phyloP scores from a whole-genome alignment of 352 stramenopile genomes.

The Pythium utonaiense region DNA sequence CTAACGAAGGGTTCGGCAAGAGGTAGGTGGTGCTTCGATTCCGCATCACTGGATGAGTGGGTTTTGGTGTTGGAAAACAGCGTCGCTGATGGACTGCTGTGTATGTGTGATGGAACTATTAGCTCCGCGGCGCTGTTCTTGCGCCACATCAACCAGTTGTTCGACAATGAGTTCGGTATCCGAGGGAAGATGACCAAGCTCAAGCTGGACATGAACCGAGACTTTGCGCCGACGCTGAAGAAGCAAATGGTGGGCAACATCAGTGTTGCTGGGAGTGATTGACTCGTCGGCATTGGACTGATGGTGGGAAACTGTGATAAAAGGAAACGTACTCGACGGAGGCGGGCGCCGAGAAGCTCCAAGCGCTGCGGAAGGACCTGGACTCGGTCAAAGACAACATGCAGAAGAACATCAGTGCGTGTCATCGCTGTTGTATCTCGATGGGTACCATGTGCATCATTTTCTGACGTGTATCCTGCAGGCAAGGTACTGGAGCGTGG shows the following conservation, averaged over 20 bases:
- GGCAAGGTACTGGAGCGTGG: slow-evolving; percentile 81
- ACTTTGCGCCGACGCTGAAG: slow-evolving; percentile 80
- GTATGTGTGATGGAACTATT: no score
- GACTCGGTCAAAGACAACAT: slow-evolving; percentile 76
- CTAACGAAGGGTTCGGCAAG: slow-evolving; percentile 75
- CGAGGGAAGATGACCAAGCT: slow-evolving; percentile 86
- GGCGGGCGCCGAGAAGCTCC: slow-evolving; percentile 67
- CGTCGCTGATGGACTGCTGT: no score
- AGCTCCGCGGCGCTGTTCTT: slow-evolving; percentile 81
- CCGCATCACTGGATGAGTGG: background rate
- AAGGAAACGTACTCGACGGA: slow-evolving; percentile 79
- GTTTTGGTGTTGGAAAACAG: background rate
- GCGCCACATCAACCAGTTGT: slow-evolving; percentile 83
- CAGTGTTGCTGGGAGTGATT: no score
- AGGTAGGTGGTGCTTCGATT: slow-evolving; percentile 50
- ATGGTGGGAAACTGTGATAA: no score
- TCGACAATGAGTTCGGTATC: slow-evolving; percentile 84
- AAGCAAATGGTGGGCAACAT: slow-evolving; percentile 68
- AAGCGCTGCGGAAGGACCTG: slow-evolving; percentile 79
- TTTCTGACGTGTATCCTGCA: no score
- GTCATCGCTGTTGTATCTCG: no score
- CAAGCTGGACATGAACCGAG: slow-evolving; percentile 83
- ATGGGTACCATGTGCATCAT: no score
- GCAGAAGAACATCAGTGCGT: slow-evolving; percentile 80
- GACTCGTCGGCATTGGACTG: no score